phyloP scores from a whole-genome alignment of 2,329 filamentous ascomycete genomes.

The Neonectria coccinea region DNA sequence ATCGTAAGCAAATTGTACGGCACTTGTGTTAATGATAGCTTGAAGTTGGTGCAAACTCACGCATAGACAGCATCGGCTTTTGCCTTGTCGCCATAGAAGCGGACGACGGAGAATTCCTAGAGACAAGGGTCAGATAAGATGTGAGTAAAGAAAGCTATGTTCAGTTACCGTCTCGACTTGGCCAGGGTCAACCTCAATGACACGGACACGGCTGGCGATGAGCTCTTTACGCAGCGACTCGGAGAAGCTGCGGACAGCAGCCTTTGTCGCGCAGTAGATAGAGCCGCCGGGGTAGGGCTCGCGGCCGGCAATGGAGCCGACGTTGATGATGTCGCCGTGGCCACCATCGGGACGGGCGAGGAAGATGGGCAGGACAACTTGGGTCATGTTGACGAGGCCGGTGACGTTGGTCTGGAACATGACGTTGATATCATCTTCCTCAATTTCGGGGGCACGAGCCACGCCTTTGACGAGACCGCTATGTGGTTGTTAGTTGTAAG shows the following conservation, averaged over 20 bases:
- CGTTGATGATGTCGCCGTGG: conserved; percentile 92
- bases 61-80: conserved; percentile 93
- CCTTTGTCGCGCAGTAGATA: conserved; percentile 95
- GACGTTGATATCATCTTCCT: conserved; percentile 80
- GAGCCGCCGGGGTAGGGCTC: conserved; percentile 87
- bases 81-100: conserved; percentile 87
- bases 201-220: conserved; percentile 80
- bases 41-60: conserved; percentile 59
- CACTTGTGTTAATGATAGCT: neutral
- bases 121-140: conserved; percentile 6
- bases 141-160: neutral
- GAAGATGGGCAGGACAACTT: conserved; percentile 87
- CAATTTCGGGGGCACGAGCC: conserved; percentile 86
- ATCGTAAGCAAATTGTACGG: conserved; percentile 11
- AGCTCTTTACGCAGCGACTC: conserved; percentile 86
- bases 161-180: conserved; percentile 83
- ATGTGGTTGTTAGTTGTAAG: conserved; percentile 26
- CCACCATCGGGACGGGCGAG: conserved; percentile 80
- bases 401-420: conserved; percentile 97
- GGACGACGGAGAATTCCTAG: conserved; percentile 86
- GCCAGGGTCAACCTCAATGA: conserved; percentile 91
- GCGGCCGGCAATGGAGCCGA: conserved; percentile 88
- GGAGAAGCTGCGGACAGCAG: conserved; percentile 86
- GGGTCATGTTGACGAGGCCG: conserved; percentile 95
- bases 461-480: conserved; percentile 92